Base-by-base conservation (phyloP, 2,329 filamentous ascomycete genomes). In the Phialemonium atrogriseum region DNA sequence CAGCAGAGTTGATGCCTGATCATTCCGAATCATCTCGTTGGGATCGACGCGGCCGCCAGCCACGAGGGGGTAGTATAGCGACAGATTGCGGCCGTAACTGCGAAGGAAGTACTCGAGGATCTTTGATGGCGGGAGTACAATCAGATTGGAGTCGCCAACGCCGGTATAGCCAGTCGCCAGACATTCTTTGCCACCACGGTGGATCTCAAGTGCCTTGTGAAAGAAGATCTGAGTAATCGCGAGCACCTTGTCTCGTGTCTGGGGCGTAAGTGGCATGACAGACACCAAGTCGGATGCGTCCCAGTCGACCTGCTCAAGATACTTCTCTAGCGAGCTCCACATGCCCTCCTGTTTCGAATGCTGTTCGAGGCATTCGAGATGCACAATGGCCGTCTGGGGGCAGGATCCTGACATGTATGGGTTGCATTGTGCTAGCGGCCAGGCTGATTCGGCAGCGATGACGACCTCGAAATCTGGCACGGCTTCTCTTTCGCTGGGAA, bases 201-300 rank as follows among this genome's bases (percentile, higher is more conserved):
- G 78, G 25, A 79, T 80, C 10, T 81, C 75, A 4, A 83, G 64
- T 2, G 80, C 80, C 46, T 80, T 83, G 54, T 81, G 75, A 7
- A 84, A 58, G 49, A 82, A 83, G 24, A 65, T 73, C 49, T 83
- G 79, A 0, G 77, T 81, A 39, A 83, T 81, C 28, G 77, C 78
- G 11, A 82, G 66, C 45, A 84, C 70, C 49, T 76, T 77, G 49
- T 84, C 80, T 19, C 79, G 66, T 3, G 77, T 77, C 26, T 67
- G 51, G 4, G 58, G 45, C 3, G 51, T 59, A 30, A 71, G 54
- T 4, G 66, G 60, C 5, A 66, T 55, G 3, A 71, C 64, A 4
- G 57, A 57, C 4, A 59, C 51, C 20, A 58, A 39, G 38, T 60
- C 56, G 12, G 49, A 35, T 3, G 52, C 45, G 29, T 60, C 50